Evolutionary conservation across 495 filamentous ascomycete genomes (phyloP), one percentile per base, ranked within the genome.

Genomic region (Chaetomium fimeti): DNA sequence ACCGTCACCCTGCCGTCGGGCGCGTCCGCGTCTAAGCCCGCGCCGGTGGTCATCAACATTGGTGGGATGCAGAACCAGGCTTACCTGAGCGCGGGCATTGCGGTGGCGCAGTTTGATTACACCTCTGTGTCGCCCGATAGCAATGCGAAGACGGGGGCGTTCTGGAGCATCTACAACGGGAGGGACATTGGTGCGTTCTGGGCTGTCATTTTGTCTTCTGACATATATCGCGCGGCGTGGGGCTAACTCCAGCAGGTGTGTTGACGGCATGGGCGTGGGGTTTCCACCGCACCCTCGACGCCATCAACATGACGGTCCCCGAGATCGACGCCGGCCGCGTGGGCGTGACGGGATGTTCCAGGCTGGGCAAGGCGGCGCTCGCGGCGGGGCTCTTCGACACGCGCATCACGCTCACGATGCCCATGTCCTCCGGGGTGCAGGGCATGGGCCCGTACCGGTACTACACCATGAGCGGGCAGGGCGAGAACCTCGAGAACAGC

Each of bases 221-320:
- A 27, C 9, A 51, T 18, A 36, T 36, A 5, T 9, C 32, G 32
- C 32, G 32, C 8, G 8, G 32, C 12, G 20, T 9, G 16, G 3
- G 6, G 22, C 27, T 32, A 9, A 54, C 27, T 13, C 27, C 18
- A 13, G 15, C 27, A 83, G 81, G 81, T 53, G 74, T 78, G 43
- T 66, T 84, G 36, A 81, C 80, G 2, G 81, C 81, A 15, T 83
- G 81, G 81, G 81, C 79, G 18, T 84, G 81, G 81, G 80, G 80
- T 28, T 83, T 84, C 73, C 81, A 83, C 67, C 75, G 79, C 38
- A 77, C 78, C 5, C 79, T 83, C 52, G 81, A 84, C 74, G 81
- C 77, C 5, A 73, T 83, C 47, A 78, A 80, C 68, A 70, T 75
- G 20, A 80, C 76, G 1, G 80, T 79, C 1, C 77, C 78, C 0